Conservation (phyloP, 2,329 filamentous ascomycete genomes). For the Diaporthe capsici region DNA sequence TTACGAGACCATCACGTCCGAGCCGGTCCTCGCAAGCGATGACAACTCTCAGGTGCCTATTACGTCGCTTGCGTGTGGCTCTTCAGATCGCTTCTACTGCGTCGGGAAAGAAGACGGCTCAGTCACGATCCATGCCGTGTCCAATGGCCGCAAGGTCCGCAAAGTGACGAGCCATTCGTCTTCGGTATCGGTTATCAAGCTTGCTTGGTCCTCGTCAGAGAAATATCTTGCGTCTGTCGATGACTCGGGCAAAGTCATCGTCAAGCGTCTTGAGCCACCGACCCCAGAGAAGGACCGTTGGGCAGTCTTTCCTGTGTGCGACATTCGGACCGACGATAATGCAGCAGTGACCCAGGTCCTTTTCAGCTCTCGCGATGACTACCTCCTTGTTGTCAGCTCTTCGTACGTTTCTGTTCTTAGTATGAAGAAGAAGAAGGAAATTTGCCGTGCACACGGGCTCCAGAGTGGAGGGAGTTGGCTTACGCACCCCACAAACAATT, state of each 20-base stretch:
- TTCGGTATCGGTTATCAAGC: not conserved
- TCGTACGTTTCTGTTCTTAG: not conserved
- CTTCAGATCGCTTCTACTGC: too few relatives aligned
- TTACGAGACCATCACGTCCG: too few relatives aligned
- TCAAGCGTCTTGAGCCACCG: not conserved
- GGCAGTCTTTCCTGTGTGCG: not conserved
- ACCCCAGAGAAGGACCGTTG: not conserved
- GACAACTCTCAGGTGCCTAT: too few relatives aligned
- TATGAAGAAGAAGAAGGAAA: not conserved
- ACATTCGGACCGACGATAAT: not conserved
- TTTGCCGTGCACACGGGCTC: too few relatives aligned
- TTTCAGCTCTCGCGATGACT: not conserved
- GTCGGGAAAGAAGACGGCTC: too few relatives aligned
- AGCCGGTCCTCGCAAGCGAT: too few relatives aligned
- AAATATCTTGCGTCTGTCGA: not conserved
- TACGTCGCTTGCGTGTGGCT: too few relatives aligned
- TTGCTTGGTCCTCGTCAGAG: not conserved
- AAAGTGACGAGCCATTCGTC: not conserved
- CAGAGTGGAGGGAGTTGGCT: not conserved
- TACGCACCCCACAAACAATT: not conserved
- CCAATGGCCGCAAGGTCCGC: too few relatives aligned
- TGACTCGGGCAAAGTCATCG: not conserved
- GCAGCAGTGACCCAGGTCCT: not conserved
- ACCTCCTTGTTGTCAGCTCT: not conserved
- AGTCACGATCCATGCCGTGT: too few relatives aligned